Base-by-base conservation (phyloP, 345 rosid species). In the Linum lewisii region DNA sequence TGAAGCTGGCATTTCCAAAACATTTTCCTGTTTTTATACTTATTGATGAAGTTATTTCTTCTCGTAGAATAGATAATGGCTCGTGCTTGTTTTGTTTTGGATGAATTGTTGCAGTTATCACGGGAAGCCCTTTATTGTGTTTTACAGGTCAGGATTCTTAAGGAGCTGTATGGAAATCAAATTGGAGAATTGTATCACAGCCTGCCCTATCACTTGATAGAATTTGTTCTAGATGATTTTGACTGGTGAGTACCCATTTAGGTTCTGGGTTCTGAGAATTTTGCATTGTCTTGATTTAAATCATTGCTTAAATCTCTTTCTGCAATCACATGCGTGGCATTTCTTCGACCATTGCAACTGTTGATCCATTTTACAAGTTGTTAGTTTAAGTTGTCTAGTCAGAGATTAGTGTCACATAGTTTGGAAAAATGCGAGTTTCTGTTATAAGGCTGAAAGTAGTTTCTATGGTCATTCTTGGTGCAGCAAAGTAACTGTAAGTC, bases 81-180 rank as follows among this genome's bases (percentile, higher is more conserved):
- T 29, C n/a, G n/a, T n/a, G n/a, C n/a, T n/a, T n/a, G n/a, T n/a
- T n/a, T n/a, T n/a, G n/a, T n/a, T n/a, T n/a, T n/a, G 38, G 38
- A 11, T 34, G 7, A 34, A 34, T 6, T 34, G 38, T 34, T 34
- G 38, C 7, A 34, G 1, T 11, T 34, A 34, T 34, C 38, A 34
- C 10, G 5, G 5, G 38, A 42, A 42, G 2, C 18, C 18, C 16
- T 16, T 34, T 42, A 42, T 42, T 42, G 42, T 55, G 19, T 24
- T 13, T 21, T 81, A 69, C 78, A 93, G 99, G 95, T 93, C 49
- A 83, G 91, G 51, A 85, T 93, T 60, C 77, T 85, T 44, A 93
- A 87, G 73, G 99, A 93, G 72, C 73, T 93, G 69, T 93, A 83
- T 71, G 97, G 99, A 66, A 85, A 87, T 76, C 95, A 89, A 69